Conservation (phyloP, 257 asterid genomes). For the Primulina huaijiensis region DNA sequence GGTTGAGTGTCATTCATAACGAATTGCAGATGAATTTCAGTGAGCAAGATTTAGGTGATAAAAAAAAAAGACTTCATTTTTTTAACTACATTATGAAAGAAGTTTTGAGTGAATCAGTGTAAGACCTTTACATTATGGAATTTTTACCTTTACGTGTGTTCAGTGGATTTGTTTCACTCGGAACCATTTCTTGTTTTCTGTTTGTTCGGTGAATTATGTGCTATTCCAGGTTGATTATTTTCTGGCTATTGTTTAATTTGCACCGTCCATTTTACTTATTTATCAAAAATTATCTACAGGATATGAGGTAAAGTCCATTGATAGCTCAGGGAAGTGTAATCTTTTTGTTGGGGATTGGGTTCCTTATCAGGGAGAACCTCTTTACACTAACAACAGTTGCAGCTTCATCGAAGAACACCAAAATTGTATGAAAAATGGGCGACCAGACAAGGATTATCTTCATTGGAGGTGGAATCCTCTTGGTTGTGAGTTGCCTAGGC, state of each 20-base stretch:
- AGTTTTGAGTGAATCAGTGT: neutral
- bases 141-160: neutral
- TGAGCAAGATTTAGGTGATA: conserved; percentile 6
- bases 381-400: conserved; percentile 64
- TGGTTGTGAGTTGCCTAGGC: conserved; percentile 53
- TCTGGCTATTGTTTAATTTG: neutral
- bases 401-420: conserved; percentile 59
- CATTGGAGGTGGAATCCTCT: conserved; percentile 86
- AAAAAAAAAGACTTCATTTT: neutral
- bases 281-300: conserved; percentile 17
- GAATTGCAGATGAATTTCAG: neutral
- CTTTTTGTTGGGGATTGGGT: conserved; percentile 75
- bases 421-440: conserved; percentile 71
- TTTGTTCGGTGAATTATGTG: neutral
- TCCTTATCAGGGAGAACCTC: conserved; percentile 51
- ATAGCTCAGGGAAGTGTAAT: conserved; percentile 46
- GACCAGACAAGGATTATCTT: conserved; percentile 63
- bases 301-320: conserved; percentile 18
- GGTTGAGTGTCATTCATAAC: neutral
- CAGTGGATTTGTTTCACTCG: neutral
- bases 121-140: neutral
- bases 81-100: conserved; percentile 1
- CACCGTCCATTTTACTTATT: conserved; percentile 12
- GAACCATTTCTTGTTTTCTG: neutral
- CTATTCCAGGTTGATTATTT: conserved; percentile 4